Evolutionary conservation across 2,329 filamentous ascomycete species (phyloP).

Genomic region (Trichoderma brevicompactum): DNA sequence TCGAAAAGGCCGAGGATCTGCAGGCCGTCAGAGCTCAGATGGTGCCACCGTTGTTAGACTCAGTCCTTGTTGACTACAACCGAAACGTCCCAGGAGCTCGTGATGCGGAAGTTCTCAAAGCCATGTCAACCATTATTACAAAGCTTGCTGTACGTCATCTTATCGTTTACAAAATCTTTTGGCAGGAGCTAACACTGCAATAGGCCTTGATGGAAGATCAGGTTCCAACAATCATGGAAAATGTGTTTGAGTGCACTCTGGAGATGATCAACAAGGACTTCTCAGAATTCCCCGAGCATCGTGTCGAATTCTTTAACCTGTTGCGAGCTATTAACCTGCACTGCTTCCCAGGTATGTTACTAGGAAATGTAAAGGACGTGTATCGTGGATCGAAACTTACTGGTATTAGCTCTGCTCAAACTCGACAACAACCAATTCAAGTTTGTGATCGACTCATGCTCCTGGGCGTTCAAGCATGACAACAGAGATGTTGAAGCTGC

Average conservation of each 20-base stretch:
- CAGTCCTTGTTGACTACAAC: conserved; percentile 94
- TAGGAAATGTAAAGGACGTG: not conserved
- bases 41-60: conserved; percentile 93
- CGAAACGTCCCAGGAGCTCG: conserved; percentile 94
- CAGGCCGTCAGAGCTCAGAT: conserved; percentile 92
- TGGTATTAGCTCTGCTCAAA: conserved; percentile 71
- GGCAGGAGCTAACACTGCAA: conserved; percentile 26
- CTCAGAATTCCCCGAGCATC: conserved; percentile 96
- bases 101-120: conserved; percentile 94
- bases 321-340: conserved; percentile 94
- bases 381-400: conserved; percentile 21
- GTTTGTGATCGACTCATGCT: conserved; percentile 98
- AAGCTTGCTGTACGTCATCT: conserved; percentile 87
- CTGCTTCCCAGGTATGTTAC: conserved; percentile 76
- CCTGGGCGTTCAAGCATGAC: conserved; percentile 99
- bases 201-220: conserved; percentile 97
- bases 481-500: conserved; percentile 97
- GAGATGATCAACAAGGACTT: conserved; percentile 99
- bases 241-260: conserved; percentile 96
- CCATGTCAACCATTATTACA: conserved; percentile 96
- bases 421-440: conserved; percentile 98
- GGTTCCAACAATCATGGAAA: conserved; percentile 96
- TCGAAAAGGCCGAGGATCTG: conserved; percentile 95
- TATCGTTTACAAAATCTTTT: not conserved
- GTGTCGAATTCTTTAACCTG: conserved; percentile 99